Conservation (phyloP, 345 rosid genomes). For the Barbarea vulgaris region DNA sequence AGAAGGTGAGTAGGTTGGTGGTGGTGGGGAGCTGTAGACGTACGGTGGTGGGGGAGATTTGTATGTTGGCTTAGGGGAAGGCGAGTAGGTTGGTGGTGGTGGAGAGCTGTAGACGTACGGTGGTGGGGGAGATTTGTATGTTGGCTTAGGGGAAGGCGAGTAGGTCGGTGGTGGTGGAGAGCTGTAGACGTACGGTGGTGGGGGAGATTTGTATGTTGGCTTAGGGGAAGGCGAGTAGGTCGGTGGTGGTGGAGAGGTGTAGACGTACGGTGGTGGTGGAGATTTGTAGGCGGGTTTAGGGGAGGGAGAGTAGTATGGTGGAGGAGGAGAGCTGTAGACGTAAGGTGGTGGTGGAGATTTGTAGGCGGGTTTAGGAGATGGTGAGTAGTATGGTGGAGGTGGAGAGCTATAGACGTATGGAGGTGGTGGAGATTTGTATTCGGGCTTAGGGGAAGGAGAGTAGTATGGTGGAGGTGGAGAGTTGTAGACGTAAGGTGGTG, state of each 20-base stretch:
- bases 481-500: background rate
- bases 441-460: background rate
- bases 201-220: no score
- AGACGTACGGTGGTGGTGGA: no score
- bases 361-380: background rate
- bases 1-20: background rate
- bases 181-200: no score
- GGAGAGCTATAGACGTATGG: background rate
- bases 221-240: no score
- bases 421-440: background rate
- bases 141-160: no score
- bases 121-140: background rate
- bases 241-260: no score
- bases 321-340: background rate
- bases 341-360: background rate
- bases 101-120: background rate
- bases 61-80: background rate
- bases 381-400: background rate
- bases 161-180: no score
- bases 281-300: background rate
- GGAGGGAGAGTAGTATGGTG: background rate
- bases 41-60: background rate
- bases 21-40: background rate
- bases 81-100: background rate
- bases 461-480: background rate